Conservation (phyloP, 2,329 filamentous ascomycete genomes). For the Albophoma yamanashiensis region DNA sequence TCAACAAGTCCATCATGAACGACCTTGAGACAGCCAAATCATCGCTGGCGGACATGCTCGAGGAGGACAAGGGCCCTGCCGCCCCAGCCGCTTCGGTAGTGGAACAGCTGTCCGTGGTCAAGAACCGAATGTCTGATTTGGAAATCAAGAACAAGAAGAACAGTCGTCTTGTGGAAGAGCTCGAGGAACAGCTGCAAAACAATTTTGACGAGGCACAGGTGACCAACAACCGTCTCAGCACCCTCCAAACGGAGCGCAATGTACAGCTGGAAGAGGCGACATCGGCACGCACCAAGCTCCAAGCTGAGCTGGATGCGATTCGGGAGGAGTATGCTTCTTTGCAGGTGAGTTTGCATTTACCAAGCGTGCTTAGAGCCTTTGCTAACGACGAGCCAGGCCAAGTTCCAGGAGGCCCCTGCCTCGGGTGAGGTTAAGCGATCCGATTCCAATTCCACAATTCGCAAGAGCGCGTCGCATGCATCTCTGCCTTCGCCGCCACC, state of each 20-base stretch:
- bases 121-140: slow-evolving; percentile 53
- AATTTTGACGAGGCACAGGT: slow-evolving; percentile 91
- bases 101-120: slow-evolving; percentile 50
- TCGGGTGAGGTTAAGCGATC: slow-evolving; percentile 43
- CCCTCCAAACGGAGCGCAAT: slow-evolving; percentile 64
- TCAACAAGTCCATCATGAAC: slow-evolving; percentile 47
- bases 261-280: slow-evolving; percentile 71
- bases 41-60: slow-evolving; percentile 41
- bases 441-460: slow-evolving; percentile 59
- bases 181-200: slow-evolving; percentile 90
- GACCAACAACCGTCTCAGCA: slow-evolving; percentile 76
- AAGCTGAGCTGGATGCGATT: slow-evolving; percentile 57
- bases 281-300: slow-evolving; percentile 48
- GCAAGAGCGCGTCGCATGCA: slow-evolving; percentile 73
- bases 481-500: slow-evolving; percentile 90
- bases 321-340: slow-evolving; percentile 63
- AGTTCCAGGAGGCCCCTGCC: slow-evolving; percentile 41
- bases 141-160: slow-evolving; percentile 76
- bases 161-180: slow-evolving; percentile 81
- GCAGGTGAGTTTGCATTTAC: slow-evolving; percentile 48
- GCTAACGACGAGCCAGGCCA: slow-evolving; percentile 31
- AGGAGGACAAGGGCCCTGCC: slow-evolving; percentile 32
- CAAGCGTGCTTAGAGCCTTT: too few species aligned
- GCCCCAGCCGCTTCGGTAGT: slow-evolving; percentile 33
- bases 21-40: slow-evolving; percentile 52